Percentiles rank a stretch among this genome's conserved stretches.
phyloP scores from a whole-genome alignment of 1,284 basidiomycete species.

The Pseudozyma tsukubaensis region DNA sequence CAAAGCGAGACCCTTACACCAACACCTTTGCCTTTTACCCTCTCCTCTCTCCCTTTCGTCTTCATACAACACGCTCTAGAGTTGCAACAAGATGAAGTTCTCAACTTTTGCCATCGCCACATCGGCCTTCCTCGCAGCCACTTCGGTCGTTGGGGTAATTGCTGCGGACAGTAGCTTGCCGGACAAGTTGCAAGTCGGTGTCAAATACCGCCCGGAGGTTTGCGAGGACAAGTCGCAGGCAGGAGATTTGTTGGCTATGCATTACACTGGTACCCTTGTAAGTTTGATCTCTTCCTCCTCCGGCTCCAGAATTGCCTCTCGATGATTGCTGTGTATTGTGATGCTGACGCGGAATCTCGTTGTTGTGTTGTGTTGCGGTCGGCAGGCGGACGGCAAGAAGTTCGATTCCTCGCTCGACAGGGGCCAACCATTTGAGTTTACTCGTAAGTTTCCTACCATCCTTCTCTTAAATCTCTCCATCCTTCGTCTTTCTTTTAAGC shows the following conservation, averaged over 20 bases:
- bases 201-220: constrained; percentile 71
- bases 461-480: neutral
- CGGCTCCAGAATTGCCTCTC: too few species aligned
- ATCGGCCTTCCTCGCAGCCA: constrained; percentile 6
- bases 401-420: constrained; percentile 82
- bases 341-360: neutral
- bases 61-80: neutral
- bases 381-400: constrained; percentile 75
- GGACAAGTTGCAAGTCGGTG: constrained; percentile 62
- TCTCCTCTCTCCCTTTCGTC: neutral
- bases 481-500: neutral
- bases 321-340: neutral
- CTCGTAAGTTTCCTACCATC: constrained; percentile 23
- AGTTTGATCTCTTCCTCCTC: neutral
- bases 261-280: constrained; percentile 77
- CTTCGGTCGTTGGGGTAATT: constrained; percentile 21
- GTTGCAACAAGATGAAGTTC: constrained; percentile 19
- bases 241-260: constrained; percentile 78
- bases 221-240: constrained; percentile 75
- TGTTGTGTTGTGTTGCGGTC: neutral
- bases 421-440: constrained; percentile 73
- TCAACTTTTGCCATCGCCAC: constrained; percentile 3
- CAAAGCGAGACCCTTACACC: too few species aligned
- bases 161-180: constrained; percentile 46
- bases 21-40: neutral